Conservation (phyloP, 2,329 filamentous ascomycete species). For the Fusarium tjaetaba region DNA sequence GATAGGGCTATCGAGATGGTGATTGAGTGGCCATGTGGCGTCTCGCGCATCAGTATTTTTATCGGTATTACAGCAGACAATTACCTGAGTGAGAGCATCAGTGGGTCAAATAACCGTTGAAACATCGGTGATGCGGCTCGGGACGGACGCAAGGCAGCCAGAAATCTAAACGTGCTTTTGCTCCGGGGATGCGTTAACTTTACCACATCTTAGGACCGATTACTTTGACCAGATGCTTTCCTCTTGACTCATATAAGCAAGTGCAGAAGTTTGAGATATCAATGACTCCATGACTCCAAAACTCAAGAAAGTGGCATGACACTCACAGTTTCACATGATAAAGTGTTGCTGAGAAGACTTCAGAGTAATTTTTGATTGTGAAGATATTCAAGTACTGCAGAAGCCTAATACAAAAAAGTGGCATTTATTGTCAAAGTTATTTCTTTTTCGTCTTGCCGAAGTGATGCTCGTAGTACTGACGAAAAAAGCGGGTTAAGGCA, state of each 20-base stretch:
- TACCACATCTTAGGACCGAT: not conserved
- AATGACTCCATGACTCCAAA: constrained; percentile 1
- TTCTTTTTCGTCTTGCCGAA: not conserved
- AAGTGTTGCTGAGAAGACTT: not conserved
- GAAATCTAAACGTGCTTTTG: not conserved
- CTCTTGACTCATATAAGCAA: not conserved
- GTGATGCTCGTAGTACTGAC: not conserved
- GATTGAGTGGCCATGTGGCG: not conserved
- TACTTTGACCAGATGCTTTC: not conserved
- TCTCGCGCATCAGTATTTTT: not conserved
- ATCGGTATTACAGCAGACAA: not conserved
- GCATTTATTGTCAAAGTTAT: not conserved
- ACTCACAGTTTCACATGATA: not conserved
- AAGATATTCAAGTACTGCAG: not conserved
- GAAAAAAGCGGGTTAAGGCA: not conserved
- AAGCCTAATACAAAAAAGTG: not conserved
- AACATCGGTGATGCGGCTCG: not conserved
- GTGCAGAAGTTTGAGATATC: not conserved
- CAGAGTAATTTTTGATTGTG: not conserved
- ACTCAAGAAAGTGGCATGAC: constrained; percentile 3
- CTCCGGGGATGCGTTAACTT: not conserved
- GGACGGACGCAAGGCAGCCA: not conserved
- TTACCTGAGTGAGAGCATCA: not conserved
- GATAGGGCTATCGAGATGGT: not conserved
- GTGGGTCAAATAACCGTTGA: not conserved